phyloP scores from a whole-genome alignment of 2,329 filamentous ascomycete genomes.

The Dothideomycetes sp. region DNA sequence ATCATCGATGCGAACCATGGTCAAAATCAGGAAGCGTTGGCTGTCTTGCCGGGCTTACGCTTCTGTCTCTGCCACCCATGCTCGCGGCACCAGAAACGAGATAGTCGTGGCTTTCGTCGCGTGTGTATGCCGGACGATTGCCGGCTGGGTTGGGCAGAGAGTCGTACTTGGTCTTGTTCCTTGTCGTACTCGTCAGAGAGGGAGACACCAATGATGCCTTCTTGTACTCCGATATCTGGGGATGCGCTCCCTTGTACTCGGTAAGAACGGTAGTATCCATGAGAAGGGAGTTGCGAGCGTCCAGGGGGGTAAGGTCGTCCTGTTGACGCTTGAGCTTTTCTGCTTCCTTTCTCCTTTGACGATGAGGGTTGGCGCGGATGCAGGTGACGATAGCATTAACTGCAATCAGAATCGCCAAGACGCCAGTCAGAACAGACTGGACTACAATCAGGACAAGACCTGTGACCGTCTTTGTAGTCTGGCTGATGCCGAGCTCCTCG shows the following conservation, averaged over 20 bases:
- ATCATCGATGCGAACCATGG: conserved; percentile 3
- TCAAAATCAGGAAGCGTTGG: conserved; percentile 21
- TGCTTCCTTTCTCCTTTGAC: conserved; percentile 77
- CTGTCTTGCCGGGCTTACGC: conserved; percentile 19
- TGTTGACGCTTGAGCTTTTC: conserved; percentile 71
- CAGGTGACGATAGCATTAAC: conserved; percentile 81
- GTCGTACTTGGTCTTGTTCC: conserved; percentile 21
- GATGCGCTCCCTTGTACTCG: conserved; percentile 30
- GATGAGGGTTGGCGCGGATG: conserved; percentile 82
- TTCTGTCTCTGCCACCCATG: conserved; percentile 24
- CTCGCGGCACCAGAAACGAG: conserved; percentile 25
- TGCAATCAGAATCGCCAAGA: conserved; percentile 76
- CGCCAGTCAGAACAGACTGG: conserved; percentile 72
- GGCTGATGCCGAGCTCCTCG: conserved; percentile 76
- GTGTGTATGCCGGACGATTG: conserved; percentile 14
- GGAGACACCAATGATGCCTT: conserved; percentile 25
- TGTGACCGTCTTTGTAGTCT: conserved; percentile 89
- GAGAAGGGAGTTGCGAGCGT: conserved; percentile 78
- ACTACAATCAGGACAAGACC: conserved; percentile 90
- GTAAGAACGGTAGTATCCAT: conserved; percentile 47
- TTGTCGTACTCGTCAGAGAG: conserved; percentile 21
- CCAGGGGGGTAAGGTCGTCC: conserved; percentile 76
- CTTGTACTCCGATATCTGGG: conserved; percentile 17
- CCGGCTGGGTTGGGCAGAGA: conserved; percentile 19
- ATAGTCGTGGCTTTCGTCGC: conserved; percentile 22